Evolutionary conservation across 2,329 filamentous ascomycete species (phyloP).

Genomic region (Amauroascus verrucosus): DNA sequence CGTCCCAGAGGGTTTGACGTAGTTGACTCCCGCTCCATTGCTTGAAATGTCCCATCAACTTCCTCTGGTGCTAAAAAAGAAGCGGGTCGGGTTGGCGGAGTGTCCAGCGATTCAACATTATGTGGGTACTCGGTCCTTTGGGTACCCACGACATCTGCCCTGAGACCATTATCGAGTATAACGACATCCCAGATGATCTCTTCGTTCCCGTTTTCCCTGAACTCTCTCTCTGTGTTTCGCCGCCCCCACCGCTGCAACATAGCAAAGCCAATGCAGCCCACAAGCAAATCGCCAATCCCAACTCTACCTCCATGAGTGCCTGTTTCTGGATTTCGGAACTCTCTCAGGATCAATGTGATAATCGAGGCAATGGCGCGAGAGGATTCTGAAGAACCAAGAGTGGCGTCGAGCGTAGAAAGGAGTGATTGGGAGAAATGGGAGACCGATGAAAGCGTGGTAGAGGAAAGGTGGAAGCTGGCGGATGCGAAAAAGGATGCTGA

Average conservation of each 20-base stretch:
- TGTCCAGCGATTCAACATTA: slow-evolving; percentile 38
- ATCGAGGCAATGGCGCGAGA: slow-evolving; percentile 41
- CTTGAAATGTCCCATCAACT: slow-evolving; percentile 31
- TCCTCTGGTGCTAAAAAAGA: slow-evolving; percentile 35
- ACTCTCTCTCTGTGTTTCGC: slow-evolving; percentile 34
- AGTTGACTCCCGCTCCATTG: slow-evolving; percentile 28
- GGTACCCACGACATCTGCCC: slow-evolving; percentile 39
- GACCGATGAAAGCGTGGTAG: slow-evolving; percentile 35
- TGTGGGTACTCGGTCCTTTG: slow-evolving; percentile 26
- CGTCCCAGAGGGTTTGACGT: slow-evolving; percentile 19
- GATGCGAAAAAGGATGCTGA: slow-evolving; percentile 40
- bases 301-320: slow-evolving; percentile 27
- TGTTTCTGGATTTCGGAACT: slow-evolving; percentile 32
- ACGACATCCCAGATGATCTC: slow-evolving; percentile 41
- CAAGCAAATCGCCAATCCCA: slow-evolving; percentile 35
- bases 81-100: slow-evolving; percentile 45
- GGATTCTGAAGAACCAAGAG: slow-evolving; percentile 40
- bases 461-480: slow-evolving; percentile 38
- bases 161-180: slow-evolving; percentile 37
- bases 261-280: slow-evolving; percentile 37
- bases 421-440: slow-evolving; percentile 37
- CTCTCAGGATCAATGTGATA: slow-evolving; percentile 37
- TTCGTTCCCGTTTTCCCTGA: slow-evolving; percentile 34
- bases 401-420: slow-evolving; percentile 38
- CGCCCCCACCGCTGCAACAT: slow-evolving; percentile 39